These are phyloP conservation scores for Rhodocollybia butyracea DNA, from an alignment of 768 basidiomycete species.

Conservation along the genomic window DNA sequence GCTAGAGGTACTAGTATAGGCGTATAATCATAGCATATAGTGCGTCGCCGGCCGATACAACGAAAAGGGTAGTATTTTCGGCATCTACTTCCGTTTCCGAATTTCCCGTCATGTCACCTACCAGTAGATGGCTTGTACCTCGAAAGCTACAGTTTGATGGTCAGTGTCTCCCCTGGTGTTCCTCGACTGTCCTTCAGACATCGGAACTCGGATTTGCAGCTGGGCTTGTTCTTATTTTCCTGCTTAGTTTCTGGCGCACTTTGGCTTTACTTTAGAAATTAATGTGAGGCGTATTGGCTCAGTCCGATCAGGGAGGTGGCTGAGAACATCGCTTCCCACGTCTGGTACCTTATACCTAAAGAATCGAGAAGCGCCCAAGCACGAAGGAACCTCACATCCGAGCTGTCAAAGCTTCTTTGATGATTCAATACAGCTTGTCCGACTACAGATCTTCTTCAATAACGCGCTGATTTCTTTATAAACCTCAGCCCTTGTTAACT, in stretches of 20 bases:
- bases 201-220: no score
- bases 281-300: not conserved
- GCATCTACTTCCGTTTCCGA: not conserved
- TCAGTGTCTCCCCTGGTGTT: no score
- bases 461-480: not conserved
- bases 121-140: not conserved
- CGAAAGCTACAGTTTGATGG: not conserved
- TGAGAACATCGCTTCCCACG: not conserved
- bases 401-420: slow-evolving; percentile 4
- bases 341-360: not conserved
- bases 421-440: not conserved
- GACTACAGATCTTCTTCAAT: not conserved
- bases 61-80: not conserved
- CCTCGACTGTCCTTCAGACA: no score
- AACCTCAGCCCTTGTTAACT: not conserved
- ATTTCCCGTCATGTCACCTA: not conserved
- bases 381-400: slow-evolving; percentile 3
- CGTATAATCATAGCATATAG: no score
- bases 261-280: no score
- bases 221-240: no score
- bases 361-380: not conserved
- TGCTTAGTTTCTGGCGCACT: no score
- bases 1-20: no score
- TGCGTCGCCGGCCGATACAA: no score
- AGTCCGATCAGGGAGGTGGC: slow-evolving; percentile 4